Base-by-base conservation (phyloP, 75 land plant genomes). In the Adiantum capillusveneris region DNA sequence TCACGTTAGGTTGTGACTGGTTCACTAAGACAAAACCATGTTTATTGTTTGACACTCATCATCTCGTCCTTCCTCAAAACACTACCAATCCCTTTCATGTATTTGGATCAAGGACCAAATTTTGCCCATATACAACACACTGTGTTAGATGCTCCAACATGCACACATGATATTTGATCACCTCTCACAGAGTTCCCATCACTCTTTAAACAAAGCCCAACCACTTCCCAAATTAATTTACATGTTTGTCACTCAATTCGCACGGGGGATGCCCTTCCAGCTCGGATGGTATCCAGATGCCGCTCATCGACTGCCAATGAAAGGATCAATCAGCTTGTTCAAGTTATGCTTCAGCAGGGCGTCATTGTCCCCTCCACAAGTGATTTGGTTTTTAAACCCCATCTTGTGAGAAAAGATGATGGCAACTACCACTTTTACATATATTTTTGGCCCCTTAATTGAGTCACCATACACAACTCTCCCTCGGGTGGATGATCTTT, bases 331-430 rank as follows among this genome's bases (percentile, higher is more conserved):
- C 7, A 34, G 9, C 5, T 17, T 3, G 60, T 58, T 11, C 31
- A 31, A 58, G 60, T 30, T 18, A 58, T 34, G 60, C 31, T 58
- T 6, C 31, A 31, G 16, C 29, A 58, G 20, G 60, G 60, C 11
- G 20, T 58, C 31, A 58, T 58, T n/a, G 42, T 27, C 20, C 14
- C 37, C 36, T 29, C 60, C 39, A 9, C 26, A 27, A n/a, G 39
- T 43, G 19, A 18, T 30, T 30, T 46, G 37, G 37, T 36, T 2
- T 58, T 17, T n/a, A 31, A 58, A 34, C 60, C 41, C 13, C 60
- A 58, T 2, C 3, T 30, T 24, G 60, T 58, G 43, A 31, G 21
- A 11, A 58, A 58, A 36, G 39, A 30, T 58, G 60, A 58, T 58
- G 41, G 60, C 31, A 58, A 11, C 17, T 21, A 30, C 20, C 36